Percentiles rank a stretch among this genome's conserved stretches.
These are phyloP conservation scores for Gilbertella persicaria DNA, from an alignment of 371 early-diverging fungal species.

Conservation along the genomic window DNA sequence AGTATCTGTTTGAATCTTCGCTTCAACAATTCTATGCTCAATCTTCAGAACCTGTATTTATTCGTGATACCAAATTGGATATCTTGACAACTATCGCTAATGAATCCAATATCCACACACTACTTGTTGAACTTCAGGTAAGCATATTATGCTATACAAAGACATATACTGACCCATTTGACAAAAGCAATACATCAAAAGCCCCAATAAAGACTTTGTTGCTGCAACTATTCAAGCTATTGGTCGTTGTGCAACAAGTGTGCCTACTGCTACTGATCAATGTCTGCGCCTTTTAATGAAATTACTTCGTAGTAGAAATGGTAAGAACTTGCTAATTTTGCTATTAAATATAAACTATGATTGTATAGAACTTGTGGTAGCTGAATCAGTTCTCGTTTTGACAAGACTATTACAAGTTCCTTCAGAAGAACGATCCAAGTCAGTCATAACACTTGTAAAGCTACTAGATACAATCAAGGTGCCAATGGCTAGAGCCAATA, in stretches of 20 bases:
- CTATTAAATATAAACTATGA: background rate
- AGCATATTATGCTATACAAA: background rate
- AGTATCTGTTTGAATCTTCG: conserved; percentile 72
- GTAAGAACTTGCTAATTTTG: conserved; percentile 33
- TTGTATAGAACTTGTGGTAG: conserved; percentile 69
- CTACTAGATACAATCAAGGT: conserved; percentile 68
- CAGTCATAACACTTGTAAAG: conserved; percentile 68
- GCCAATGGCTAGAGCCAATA: conserved; percentile 70
- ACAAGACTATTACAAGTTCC: conserved; percentile 69
- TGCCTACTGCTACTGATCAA: conserved; percentile 64
- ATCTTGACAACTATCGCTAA: conserved; percentile 74
- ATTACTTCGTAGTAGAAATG: conserved; percentile 69
- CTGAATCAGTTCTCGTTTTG: conserved; percentile 78
- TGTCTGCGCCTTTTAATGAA: conserved; percentile 66
- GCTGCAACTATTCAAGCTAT: conserved; percentile 74
- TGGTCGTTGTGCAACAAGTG: conserved; percentile 66
- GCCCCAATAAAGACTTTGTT: conserved; percentile 70
- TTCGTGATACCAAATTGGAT: conserved; percentile 83
- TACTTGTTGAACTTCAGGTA: conserved; percentile 54
- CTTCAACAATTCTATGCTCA: conserved; percentile 81
- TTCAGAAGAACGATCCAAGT: conserved; percentile 49
- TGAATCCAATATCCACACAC: conserved; percentile 58
- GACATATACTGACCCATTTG: background rate
- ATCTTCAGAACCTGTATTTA: conserved; percentile 75
- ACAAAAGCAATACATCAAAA: conserved; percentile 70